Percentiles rank a stretch among this genome's conserved stretches.
phyloP scores from a whole-genome alignment of 1,284 basidiomycete genomes.

The Puccinia polysora region DNA sequence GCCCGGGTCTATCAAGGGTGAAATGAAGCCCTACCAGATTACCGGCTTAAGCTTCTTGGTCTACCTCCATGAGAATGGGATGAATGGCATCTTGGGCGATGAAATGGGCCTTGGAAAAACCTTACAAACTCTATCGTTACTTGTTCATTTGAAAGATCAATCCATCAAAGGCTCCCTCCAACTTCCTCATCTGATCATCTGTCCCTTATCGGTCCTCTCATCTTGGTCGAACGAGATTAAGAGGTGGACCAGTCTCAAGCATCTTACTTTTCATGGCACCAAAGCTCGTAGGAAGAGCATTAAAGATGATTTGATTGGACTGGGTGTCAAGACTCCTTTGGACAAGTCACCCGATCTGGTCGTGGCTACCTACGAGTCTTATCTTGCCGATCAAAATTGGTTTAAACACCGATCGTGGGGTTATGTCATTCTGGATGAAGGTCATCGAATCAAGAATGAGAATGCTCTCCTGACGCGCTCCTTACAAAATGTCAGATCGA shows the following conservation, averaged over 20 bases:
- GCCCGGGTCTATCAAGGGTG: conserved; percentile 11
- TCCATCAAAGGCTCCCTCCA: conserved; percentile 47
- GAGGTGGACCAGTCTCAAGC: conserved; percentile 60
- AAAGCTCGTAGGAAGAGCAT: conserved; percentile 58
- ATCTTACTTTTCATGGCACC: conserved; percentile 60
- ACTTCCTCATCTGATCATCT: conserved; percentile 61
- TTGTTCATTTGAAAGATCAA: conserved; percentile 60
- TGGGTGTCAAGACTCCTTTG: conserved; percentile 45
- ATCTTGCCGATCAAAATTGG: conserved; percentile 58
- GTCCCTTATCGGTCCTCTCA: conserved; percentile 62
- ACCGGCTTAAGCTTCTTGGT: conserved; percentile 60
- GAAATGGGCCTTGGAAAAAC: conserved; percentile 67
- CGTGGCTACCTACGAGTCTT: conserved; percentile 62
- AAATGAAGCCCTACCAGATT: conserved; percentile 53
- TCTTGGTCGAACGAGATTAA: conserved; percentile 60
- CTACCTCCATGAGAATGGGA: conserved; percentile 62
- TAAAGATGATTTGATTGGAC: conserved; percentile 46
- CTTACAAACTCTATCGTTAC: conserved; percentile 62
- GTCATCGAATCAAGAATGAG: conserved; percentile 62
- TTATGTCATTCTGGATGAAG: conserved; percentile 63
- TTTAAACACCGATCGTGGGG: conserved; percentile 60
- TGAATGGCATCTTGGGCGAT: conserved; percentile 63
- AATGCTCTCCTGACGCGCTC: conserved; percentile 57
- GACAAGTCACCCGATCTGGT: conserved; percentile 56
- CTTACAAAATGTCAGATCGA: conserved; percentile 58